phyloP scores from a whole-genome alignment of 257 asterid species.

The Anisodus acutangulus region DNA sequence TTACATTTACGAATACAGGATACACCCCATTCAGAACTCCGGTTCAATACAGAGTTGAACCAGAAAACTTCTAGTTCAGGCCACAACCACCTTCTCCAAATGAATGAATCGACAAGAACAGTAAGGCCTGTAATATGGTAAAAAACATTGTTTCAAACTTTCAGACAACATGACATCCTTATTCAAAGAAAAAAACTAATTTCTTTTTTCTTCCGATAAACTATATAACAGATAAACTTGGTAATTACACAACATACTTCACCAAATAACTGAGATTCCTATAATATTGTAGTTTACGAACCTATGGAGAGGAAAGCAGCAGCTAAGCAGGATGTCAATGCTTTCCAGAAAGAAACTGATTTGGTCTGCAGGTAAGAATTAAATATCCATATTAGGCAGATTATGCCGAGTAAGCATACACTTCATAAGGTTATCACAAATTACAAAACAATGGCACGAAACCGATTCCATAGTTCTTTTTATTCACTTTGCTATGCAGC shows the following conservation, averaged over 20 bases:
- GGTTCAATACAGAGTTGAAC: constrained; percentile 95
- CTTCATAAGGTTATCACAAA: constrained; percentile 29
- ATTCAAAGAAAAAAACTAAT: neutral
- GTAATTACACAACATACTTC: constrained; percentile 26
- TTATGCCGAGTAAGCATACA: neutral
- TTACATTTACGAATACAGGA: constrained; percentile 51
- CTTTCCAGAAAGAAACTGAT: constrained; percentile 81
- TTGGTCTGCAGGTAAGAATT: constrained; percentile 59
- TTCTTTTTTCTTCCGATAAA: neutral
- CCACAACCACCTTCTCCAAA: constrained; percentile 86
- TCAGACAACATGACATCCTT: constrained; percentile 10
- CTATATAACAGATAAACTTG: constrained; percentile 1
- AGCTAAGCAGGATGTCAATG: constrained; percentile 58
- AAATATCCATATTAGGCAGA: neutral
- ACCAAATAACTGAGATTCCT: constrained; percentile 3
- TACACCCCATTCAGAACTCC: constrained; percentile 99
- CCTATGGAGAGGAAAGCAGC: constrained; percentile 74
- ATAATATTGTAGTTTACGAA: constrained; percentile 40
- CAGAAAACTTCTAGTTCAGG: constrained; percentile 95
- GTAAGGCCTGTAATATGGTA: constrained; percentile 69
- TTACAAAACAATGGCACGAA: neutral
- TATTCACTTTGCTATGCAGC: neutral
- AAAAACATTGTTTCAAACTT: constrained; percentile 28
- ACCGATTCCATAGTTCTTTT: neutral
- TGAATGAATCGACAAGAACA: constrained; percentile 66